These are phyloP conservation scores for Medicago arabica DNA, from an alignment of 306 rosid species.

Conservation along the genomic window DNA sequence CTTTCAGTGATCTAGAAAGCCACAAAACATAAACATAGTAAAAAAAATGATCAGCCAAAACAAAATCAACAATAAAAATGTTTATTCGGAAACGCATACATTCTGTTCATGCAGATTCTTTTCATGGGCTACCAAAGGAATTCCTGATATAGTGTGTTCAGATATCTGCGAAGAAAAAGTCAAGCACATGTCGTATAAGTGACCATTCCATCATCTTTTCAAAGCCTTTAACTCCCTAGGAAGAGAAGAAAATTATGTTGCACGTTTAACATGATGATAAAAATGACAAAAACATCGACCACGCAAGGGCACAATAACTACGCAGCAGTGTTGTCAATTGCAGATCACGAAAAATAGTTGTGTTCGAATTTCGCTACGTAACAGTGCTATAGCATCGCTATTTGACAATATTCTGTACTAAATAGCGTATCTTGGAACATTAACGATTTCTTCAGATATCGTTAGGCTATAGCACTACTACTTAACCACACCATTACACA, in stretches of 20 bases:
- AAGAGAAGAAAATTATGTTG: conserved; percentile 1
- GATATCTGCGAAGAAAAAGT: conserved; percentile 63
- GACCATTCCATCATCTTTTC: conserved; percentile 19
- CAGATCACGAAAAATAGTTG: too few species aligned
- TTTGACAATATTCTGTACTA: too few species aligned
- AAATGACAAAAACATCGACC: conserved; percentile 34
- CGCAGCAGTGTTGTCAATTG: not conserved
- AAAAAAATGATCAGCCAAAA: conserved; percentile 26
- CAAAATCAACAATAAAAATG: not conserved
- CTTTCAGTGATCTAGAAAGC: conserved; percentile 69
- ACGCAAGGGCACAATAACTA: conserved; percentile 10
- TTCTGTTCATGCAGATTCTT: conserved; percentile 79
- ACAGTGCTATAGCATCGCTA: too few species aligned
- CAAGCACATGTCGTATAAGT: not conserved
- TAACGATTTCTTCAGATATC: too few species aligned
- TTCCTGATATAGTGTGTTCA: conserved; percentile 58
- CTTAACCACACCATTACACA: not conserved
- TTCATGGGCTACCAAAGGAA: conserved; percentile 76
- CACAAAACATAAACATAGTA: conserved; percentile 19
- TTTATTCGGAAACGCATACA: conserved; percentile 46
- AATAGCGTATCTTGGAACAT: too few species aligned
- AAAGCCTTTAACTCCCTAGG: conserved; percentile 11
- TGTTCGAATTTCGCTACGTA: too few species aligned
- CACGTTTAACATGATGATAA: conserved; percentile 29
- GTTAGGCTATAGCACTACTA: too few species aligned